Evolutionary conservation across 2,329 filamentous ascomycete species (phyloP).

Genomic region (Fusarium liriodendri): DNA sequence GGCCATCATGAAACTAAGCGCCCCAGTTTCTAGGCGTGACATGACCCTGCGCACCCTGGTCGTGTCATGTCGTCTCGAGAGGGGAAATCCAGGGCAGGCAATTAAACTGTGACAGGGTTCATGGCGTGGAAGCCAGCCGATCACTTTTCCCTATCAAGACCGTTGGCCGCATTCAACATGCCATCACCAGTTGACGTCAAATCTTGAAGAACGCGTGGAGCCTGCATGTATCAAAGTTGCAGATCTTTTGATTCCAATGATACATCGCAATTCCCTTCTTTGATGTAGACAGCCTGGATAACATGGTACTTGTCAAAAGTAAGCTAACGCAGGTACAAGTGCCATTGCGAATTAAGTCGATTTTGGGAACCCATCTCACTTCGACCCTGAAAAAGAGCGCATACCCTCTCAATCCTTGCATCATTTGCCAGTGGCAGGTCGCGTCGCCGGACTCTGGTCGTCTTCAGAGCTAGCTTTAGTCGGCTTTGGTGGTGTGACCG

Average conservation of each 20-base stretch:
- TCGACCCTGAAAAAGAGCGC: slow-evolving; percentile 29
- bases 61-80: slow-evolving; percentile 32
- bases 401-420: slow-evolving; percentile 5
- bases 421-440: slow-evolving; percentile 19
- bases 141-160: slow-evolving; percentile 8
- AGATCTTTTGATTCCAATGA: slow-evolving; percentile 23
- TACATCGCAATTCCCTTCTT: background rate
- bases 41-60: slow-evolving; percentile 12
- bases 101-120: slow-evolving; percentile 33
- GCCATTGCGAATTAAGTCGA: slow-evolving; percentile 24
- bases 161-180: slow-evolving; percentile 1
- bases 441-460: slow-evolving; percentile 21
- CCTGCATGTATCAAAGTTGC: slow-evolving; percentile 10
- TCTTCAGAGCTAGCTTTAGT: slow-evolving; percentile 6
- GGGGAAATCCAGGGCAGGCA: slow-evolving; percentile 33
- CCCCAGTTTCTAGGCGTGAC: slow-evolving; percentile 28
- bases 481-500: slow-evolving; percentile 14
- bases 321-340: slow-evolving; percentile 36
- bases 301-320: slow-evolving; percentile 13
- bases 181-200: slow-evolving; percentile 4
- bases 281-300: background rate
- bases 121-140: slow-evolving; percentile 19
- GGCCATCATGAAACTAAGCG: slow-evolving; percentile 38
- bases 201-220: slow-evolving; percentile 6
- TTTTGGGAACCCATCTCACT: slow-evolving; percentile 9